phyloP scores from a whole-genome alignment of 140 eudicot genomes.

The Erigeron philadelphicus region DNA sequence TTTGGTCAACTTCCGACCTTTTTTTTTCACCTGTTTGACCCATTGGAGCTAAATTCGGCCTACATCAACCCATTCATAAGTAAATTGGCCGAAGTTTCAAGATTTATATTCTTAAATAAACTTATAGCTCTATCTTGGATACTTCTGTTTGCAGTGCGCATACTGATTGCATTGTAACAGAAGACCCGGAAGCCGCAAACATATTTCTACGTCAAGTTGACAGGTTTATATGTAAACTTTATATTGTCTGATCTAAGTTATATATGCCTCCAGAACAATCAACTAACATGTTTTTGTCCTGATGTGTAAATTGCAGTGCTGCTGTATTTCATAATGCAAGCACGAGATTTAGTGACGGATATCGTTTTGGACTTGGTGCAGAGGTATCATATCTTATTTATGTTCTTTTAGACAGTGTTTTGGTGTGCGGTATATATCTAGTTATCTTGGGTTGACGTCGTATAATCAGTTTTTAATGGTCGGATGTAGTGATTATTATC shows the following conservation, averaged over 20 bases:
- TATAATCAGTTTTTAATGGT: not conserved
- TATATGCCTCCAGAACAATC: not conserved
- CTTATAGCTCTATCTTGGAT: constrained; percentile 8
- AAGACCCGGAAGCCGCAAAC: constrained; percentile 71
- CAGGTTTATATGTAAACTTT: constrained; percentile 47
- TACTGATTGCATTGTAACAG: constrained; percentile 82
- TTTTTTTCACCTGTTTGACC: not conserved
- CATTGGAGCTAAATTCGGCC: not conserved
- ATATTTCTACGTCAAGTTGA: constrained; percentile 71
- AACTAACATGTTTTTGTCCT: not conserved
- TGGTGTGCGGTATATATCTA: not conserved
- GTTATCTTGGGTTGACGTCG: not conserved
- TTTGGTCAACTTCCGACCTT: not conserved
- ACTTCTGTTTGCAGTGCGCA: constrained; percentile 62
- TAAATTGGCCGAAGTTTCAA: not conserved
- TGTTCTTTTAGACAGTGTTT: not conserved
- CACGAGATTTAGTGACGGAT: constrained; percentile 90
- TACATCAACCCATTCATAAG: not conserved
- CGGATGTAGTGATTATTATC: not conserved
- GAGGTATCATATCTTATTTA: constrained; percentile 49
- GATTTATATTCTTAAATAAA: not conserved
- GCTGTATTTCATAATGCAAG: constrained; percentile 98
- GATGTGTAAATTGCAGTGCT: constrained; percentile 52
- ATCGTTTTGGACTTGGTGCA: constrained; percentile 95
- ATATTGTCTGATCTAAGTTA: not conserved